phyloP scores from a whole-genome alignment of 805 yeast genomes.

The Yamadazyma kitorensis region DNA sequence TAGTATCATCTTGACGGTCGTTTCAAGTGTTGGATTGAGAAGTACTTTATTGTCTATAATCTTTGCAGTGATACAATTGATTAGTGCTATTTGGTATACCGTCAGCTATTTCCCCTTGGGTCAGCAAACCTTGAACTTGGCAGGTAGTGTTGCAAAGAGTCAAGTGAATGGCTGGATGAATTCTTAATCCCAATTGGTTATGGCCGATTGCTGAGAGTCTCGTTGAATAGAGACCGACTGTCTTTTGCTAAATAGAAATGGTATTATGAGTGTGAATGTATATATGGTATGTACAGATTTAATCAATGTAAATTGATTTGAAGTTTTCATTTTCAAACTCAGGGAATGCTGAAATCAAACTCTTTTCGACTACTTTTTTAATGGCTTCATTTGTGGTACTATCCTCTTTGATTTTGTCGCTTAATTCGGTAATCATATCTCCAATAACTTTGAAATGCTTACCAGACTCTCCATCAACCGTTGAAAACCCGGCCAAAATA shows the following conservation, averaged over 20 bases:
- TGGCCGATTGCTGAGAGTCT: not conserved
- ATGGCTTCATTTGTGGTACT: slow-evolving; percentile 43
- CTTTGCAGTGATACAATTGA: slow-evolving; percentile 39
- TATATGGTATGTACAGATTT: too few species aligned
- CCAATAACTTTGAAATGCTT: slow-evolving; percentile 23
- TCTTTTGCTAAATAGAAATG: not conserved
- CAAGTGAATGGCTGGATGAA: slow-evolving; percentile 45
- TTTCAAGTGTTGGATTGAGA: slow-evolving; percentile 33
- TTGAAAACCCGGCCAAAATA: too few species aligned
- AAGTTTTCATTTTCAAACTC: slow-evolving; percentile 13
- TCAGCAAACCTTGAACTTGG: slow-evolving; percentile 39
- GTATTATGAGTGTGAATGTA: not conserved
- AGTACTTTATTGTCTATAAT: slow-evolving; percentile 38
- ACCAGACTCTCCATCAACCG: too few species aligned
- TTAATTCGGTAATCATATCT: slow-evolving; percentile 30
- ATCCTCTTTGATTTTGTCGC: slow-evolving; percentile 32
- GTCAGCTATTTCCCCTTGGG: slow-evolving; percentile 50
- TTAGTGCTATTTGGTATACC: slow-evolving; percentile 44
- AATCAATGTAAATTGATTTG: too few species aligned
- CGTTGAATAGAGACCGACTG: not conserved
- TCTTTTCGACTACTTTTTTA: slow-evolving; percentile 39
- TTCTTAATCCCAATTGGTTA: slow-evolving; percentile 15
- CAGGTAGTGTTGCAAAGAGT: slow-evolving; percentile 41
- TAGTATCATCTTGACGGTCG: slow-evolving; percentile 39
- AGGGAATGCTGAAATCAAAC: slow-evolving; percentile 32